These are phyloP conservation scores for Pisolithus orientalis DNA, from an alignment of 768 basidiomycete species.

Conservation along the genomic window DNA sequence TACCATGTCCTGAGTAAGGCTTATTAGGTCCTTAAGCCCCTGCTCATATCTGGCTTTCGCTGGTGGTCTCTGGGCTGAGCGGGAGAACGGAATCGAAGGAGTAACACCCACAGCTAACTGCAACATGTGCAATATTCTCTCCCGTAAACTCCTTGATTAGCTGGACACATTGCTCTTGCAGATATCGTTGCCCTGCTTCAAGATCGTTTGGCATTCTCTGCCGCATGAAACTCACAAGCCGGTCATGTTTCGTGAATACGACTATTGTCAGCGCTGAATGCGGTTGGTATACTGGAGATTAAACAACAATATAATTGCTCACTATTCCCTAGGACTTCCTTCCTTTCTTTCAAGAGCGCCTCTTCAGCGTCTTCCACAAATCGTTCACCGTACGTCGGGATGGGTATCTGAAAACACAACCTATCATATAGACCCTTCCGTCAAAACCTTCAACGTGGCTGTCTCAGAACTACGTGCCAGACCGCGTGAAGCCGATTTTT, in stretches of 20 bases:
- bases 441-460: background rate
- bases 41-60: too few species aligned
- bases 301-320: background rate
- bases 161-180: background rate
- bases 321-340: constrained; percentile 2
- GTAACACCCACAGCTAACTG: too few species aligned
- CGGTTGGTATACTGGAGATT: background rate
- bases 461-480: constrained; percentile 2
- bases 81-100: too few species aligned
- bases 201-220: background rate
- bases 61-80: too few species aligned
- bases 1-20: too few species aligned
- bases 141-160: too few species aligned
- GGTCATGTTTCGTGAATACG: constrained; percentile 3
- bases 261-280: background rate
- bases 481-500: constrained; percentile 9
- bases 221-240: background rate
- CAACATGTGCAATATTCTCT: too few species aligned
- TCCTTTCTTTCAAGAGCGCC: background rate
- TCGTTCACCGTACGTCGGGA: background rate
- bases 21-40: too few species aligned
- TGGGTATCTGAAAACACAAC: constrained; percentile 1
- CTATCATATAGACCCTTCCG: background rate
- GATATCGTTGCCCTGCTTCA: background rate
- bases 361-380: background rate